phyloP scores from a whole-genome alignment of 305 asterid species.

The Plantago coronopus region DNA sequence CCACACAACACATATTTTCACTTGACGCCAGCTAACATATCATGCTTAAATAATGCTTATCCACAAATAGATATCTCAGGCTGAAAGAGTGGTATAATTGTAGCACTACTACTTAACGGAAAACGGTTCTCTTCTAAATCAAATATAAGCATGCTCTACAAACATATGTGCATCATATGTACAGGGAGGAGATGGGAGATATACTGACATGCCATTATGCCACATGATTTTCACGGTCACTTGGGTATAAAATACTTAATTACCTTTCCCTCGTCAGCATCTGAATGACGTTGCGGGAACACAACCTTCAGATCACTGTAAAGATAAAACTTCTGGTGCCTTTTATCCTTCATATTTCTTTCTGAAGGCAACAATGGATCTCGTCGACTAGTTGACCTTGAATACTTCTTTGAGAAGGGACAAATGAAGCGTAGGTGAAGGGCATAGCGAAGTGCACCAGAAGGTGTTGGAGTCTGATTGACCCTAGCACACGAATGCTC shows the following conservation, averaged over 20 bases:
- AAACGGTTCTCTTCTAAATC: too few species aligned
- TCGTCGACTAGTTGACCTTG: constrained; percentile 27
- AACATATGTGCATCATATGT: not conserved
- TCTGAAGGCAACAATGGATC: constrained; percentile 28
- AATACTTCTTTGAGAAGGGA: constrained; percentile 39
- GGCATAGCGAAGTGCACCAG: constrained; percentile 67
- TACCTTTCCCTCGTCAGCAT: constrained; percentile 88
- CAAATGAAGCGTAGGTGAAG: constrained; percentile 69
- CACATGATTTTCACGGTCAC: not conserved
- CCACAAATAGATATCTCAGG: too few species aligned
- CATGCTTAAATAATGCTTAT: too few species aligned
- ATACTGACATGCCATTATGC: not conserved
- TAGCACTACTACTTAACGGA: too few species aligned
- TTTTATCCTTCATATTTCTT: constrained; percentile 23
- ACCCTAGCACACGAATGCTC: constrained; percentile 34
- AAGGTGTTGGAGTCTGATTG: constrained; percentile 16
- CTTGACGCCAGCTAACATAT: too few species aligned
- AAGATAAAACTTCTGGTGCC: constrained; percentile 57
- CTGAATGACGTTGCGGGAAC: constrained; percentile 88
- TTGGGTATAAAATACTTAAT: constrained; percentile 11
- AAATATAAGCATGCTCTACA: too few species aligned
- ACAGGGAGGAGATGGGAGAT: too few species aligned
- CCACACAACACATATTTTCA: too few species aligned
- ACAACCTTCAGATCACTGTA: constrained; percentile 72
- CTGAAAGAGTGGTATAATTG: too few species aligned